Percentiles rank a stretch among this genome's conserved stretches.
Conservation (phyloP, 2,329 filamentous ascomycete genomes). For the Claviceps pazoutovae region DNA sequence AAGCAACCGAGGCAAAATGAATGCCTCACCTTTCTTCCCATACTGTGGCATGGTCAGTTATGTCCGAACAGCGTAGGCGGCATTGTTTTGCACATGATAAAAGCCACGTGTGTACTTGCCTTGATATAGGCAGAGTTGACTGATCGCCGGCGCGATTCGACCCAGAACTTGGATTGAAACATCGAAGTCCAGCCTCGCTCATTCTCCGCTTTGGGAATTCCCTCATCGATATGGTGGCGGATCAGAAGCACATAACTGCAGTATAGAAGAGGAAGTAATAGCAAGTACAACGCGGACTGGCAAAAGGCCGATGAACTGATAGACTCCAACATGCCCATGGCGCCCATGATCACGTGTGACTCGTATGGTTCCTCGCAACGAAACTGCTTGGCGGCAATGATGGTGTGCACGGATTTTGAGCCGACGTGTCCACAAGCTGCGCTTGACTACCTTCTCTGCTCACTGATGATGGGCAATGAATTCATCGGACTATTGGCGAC, state of each 20-base stretch:
- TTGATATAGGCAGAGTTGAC: background rate
- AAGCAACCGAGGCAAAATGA: constrained; percentile 27
- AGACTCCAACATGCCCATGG: background rate
- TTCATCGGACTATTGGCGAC: background rate
- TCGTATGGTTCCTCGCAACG: background rate
- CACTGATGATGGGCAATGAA: background rate
- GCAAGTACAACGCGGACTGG: background rate
- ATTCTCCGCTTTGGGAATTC: background rate
- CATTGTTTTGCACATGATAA: background rate
- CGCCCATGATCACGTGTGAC: background rate
- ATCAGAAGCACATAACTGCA: background rate
- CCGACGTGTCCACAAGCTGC: background rate
- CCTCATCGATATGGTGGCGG: background rate
- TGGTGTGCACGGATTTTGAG: background rate
- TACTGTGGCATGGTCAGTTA: constrained; percentile 16
- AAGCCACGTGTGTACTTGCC: background rate
- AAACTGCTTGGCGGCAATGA: background rate
- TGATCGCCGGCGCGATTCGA: background rate
- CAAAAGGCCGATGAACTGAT: background rate
- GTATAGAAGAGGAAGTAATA: background rate
- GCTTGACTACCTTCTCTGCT: background rate
- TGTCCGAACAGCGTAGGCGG: background rate
- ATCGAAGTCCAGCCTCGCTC: background rate
- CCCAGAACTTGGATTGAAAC: background rate
- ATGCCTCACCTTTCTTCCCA: constrained; percentile 25